phyloP scores from a whole-genome alignment of 2,329 filamentous ascomycete genomes.

The Samsoniella hepiali region DNA sequence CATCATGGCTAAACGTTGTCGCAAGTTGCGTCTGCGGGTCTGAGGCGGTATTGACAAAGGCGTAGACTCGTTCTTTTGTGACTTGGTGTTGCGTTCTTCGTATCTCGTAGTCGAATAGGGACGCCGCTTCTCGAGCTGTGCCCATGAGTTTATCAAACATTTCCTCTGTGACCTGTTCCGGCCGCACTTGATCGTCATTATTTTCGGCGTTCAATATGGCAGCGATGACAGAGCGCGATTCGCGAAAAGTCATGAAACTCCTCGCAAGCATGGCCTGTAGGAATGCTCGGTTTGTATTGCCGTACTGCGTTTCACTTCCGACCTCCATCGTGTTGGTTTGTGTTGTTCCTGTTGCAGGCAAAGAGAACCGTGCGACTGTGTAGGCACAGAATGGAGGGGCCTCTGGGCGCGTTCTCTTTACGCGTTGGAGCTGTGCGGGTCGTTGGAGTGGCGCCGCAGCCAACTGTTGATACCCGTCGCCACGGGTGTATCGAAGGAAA shows the following conservation, averaged over 20 bases:
- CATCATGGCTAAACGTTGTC: conserved; percentile 74
- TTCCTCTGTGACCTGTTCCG: conserved; percentile 64
- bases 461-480: background rate
- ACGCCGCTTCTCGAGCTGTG: conserved; percentile 68
- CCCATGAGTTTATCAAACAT: conserved; percentile 68
- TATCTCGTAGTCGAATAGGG: conserved; percentile 84
- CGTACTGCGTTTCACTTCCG: conserved; percentile 38
- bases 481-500: background rate
- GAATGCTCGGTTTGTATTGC: conserved; percentile 77
- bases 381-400: conserved; percentile 7
- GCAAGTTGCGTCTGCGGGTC: conserved; percentile 85
- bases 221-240: conserved; percentile 72
- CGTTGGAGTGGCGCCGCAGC: background rate
- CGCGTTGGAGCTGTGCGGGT: conserved; percentile 14
- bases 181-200: conserved; percentile 37
- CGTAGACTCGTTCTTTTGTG: conserved; percentile 66
- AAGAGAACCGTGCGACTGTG: background rate
- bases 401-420: conserved; percentile 11
- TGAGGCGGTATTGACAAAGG: conserved; percentile 82
- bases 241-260: conserved; percentile 70
- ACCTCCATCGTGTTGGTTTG: conserved; percentile 25
- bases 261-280: conserved; percentile 82
- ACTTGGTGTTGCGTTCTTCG: conserved; percentile 68
- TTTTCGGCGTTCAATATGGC: conserved; percentile 63
- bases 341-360: background rate